Percentiles rank a stretch among this genome's conserved stretches.
Conservation (phyloP, 2,329 filamentous ascomycete genomes). For the Aschersonia sp. region DNA sequence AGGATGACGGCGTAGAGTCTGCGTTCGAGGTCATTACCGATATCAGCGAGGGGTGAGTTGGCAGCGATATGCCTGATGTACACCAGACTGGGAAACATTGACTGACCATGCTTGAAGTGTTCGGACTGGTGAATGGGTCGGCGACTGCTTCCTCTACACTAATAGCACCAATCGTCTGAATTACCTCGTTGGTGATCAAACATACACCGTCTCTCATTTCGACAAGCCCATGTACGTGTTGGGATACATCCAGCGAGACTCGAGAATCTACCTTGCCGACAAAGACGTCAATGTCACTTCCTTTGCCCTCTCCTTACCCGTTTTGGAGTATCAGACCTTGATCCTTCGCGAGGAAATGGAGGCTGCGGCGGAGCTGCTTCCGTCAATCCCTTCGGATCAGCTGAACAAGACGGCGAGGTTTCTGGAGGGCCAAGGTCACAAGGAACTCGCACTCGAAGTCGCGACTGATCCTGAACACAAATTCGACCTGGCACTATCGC, state of each 20-base stretch:
- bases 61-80: not conserved
- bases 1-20: constrained; percentile 84
- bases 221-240: constrained; percentile 91
- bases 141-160: constrained; percentile 98
- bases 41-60: constrained; percentile 65
- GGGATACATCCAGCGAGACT: constrained; percentile 89
- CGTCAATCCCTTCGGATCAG: constrained; percentile 76
- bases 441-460: constrained; percentile 86
- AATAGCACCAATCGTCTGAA: constrained; percentile 93
- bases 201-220: constrained; percentile 94
- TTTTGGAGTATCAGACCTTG: constrained; percentile 93
- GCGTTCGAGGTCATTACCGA: constrained; percentile 95
- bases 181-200: constrained; percentile 95
- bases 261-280: constrained; percentile 87
- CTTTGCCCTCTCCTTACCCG: constrained; percentile 77
- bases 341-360: constrained; percentile 92
- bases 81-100: not conserved
- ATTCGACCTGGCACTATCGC: constrained; percentile 75
- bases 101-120: constrained; percentile 40
- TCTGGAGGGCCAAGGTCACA: constrained; percentile 92
- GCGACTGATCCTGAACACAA: constrained; percentile 93
- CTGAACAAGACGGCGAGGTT: constrained; percentile 98
- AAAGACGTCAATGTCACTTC: constrained; percentile 90
- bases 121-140: constrained; percentile 92
- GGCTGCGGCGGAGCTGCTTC: constrained; percentile 69